Conservation (phyloP, 805 yeast genomes). For the Hanseniaspora vineae region DNA sequence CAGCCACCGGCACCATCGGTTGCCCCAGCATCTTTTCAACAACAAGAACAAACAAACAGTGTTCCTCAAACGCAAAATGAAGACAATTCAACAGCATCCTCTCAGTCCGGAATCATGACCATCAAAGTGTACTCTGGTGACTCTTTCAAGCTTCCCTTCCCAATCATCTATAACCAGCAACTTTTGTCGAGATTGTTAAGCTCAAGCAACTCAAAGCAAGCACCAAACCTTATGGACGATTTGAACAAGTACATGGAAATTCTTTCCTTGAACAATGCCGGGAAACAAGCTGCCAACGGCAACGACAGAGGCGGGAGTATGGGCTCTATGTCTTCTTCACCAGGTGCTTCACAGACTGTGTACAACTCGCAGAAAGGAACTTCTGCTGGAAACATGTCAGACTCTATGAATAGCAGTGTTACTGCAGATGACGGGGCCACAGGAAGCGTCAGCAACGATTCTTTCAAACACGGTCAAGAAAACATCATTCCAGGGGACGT, state of each 20-base stretch:
- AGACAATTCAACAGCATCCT: neutral
- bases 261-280: conserved; percentile 8
- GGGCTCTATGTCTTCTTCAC: no score
- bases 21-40: no score
- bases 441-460: neutral
- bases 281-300: neutral
- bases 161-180: conserved; percentile 49
- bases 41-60: no score
- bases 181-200: conserved; percentile 53
- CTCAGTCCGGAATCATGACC: conserved; percentile 47
- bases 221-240: conserved; percentile 17
- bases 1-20: no score
- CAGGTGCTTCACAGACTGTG: no score
- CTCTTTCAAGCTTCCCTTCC: conserved; percentile 57
- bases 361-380: conserved; percentile 2
- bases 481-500: conserved; percentile 20
- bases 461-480: conserved; percentile 25
- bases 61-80: no score
- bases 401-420: no score
- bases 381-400: no score
- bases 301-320: neutral
- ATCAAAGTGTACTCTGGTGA: conserved; percentile 64
- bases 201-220: conserved; percentile 18
- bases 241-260: conserved; percentile 4
- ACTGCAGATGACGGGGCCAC: no score